Conservation (phyloP, 163 green algal genomes). For the Chlamydomonas reinhardtii region DNA sequence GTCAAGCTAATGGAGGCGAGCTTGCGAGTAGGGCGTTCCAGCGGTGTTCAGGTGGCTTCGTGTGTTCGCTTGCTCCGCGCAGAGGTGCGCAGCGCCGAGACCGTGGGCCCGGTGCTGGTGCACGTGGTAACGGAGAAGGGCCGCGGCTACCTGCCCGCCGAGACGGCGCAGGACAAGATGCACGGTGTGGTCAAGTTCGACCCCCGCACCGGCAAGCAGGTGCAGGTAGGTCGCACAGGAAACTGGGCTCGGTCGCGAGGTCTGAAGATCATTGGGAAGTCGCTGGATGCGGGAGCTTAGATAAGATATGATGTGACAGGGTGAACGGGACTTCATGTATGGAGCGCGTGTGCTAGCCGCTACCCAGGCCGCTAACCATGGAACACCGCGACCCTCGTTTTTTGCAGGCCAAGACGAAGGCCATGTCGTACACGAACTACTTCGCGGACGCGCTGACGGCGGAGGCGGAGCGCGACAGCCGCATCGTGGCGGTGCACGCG, state of each 20-base stretch:
- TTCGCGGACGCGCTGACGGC: constrained; percentile 96
- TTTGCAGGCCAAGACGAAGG: constrained; percentile 73
- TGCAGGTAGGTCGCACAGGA: constrained; percentile 72
- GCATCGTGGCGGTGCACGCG: constrained; percentile 96
- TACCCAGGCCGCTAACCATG: no score
- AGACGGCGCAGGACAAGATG: constrained; percentile 96
- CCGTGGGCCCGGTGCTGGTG: constrained; percentile 96
- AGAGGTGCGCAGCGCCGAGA: constrained; percentile 70
- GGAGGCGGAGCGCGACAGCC: constrained; percentile 92
- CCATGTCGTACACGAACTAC: constrained; percentile 94
- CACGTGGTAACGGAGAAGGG: constrained; percentile 99
- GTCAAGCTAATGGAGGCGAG: no score
- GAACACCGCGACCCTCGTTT: no score
- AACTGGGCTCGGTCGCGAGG: no score
- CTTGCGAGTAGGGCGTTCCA: no score
- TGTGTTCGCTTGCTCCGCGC: not conserved
- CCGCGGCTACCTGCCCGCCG: constrained; percentile 92
- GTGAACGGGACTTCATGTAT: not conserved
- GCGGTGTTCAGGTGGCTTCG: no score
- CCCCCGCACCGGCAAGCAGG: constrained; percentile 92
- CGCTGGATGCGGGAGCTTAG: no score
- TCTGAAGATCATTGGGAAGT: no score
- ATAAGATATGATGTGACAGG: not conserved
- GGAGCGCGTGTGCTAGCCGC: no score
- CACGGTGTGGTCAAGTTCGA: constrained; percentile 99